Evolutionary conservation across 2,329 filamentous ascomycete species (phyloP), one percentile per base, ranked within the genome.

Genomic region (Aspergillus sojae): DNA sequence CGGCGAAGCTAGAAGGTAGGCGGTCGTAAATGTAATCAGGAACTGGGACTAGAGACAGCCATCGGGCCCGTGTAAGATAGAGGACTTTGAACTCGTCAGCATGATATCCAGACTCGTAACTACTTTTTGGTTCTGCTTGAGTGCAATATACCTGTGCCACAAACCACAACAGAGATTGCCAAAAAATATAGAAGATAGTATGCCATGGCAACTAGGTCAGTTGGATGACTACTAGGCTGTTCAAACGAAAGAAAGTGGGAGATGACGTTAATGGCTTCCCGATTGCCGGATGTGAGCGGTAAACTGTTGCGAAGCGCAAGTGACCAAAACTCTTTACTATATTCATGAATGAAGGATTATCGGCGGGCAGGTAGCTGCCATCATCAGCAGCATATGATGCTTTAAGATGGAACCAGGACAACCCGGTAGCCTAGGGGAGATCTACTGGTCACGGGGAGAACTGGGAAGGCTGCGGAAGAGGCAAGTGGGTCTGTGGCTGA

Each of bases 51-150:
- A 86, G 82, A 62, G 86, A 89, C 52, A 90, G 80, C 95, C 95
- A 98, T 80, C 84, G 84, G 62, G 84, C 78, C 70, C 94, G 92
- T 62, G 91, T 94, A 69, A 95, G 81, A 84, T 93, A 97, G 72
- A 95, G 88, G 63, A 83, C 87, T 91, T 69, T 30, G 52, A 26
- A 39, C 55, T 65, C 50, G 46, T 54, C 63, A 61, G 52, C 61
- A 57, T 58, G 57, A 58, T 46, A 53, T 61, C 30, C 58, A 59
- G 32, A 34, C 14, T 19, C n/a, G 23, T n/a, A 10, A 30, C 14
- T 45, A 48, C 23, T 21, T 28, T 16, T 26, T 57, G 46, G 21
- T 14, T 23, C 10, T 14, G 28, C 50, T 14, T 12, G 9, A 23
- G 12, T 19, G 34, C 41, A 19, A 73, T 81, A 65, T 83, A 91